Conservation (phyloP, 2,329 filamentous ascomycete species). For the Diplodia seriata region DNA sequence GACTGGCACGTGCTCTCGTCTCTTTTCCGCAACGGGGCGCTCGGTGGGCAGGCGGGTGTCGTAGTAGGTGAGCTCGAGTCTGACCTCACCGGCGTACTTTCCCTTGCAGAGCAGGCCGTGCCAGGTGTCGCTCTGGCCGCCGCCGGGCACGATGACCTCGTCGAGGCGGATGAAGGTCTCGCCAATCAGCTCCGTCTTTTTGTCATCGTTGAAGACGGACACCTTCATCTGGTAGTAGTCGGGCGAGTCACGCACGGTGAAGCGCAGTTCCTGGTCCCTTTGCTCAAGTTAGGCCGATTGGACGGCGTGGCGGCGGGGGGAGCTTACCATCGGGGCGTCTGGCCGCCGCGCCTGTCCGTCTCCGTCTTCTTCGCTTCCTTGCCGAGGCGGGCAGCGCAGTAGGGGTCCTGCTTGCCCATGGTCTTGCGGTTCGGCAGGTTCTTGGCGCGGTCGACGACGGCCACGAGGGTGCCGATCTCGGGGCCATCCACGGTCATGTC, state of each 20-base stretch:
- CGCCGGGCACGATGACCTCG: slow-evolving; percentile 80
- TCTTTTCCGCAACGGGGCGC: slow-evolving; percentile 52
- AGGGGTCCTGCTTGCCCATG: slow-evolving; percentile 98
- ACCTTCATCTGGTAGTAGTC: slow-evolving; percentile 97
- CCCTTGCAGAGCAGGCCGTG: slow-evolving; percentile 85
- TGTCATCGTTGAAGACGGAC: slow-evolving; percentile 97
- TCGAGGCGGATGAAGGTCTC: slow-evolving; percentile 89
- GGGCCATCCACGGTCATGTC: slow-evolving; percentile 94
- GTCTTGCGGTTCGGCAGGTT: slow-evolving; percentile 96
- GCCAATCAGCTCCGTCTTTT: slow-evolving; percentile 94
- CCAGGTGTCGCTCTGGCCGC: slow-evolving; percentile 94
- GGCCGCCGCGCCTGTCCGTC: slow-evolving; percentile 90
- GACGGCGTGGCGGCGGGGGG: not conserved
- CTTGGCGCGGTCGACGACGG: slow-evolving; percentile 92
- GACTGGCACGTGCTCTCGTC: slow-evolving; percentile 63
- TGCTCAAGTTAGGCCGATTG: slow-evolving; percentile 33
- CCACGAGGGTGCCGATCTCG: slow-evolving; percentile 87
- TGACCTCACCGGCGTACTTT: slow-evolving; percentile 94
- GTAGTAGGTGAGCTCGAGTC: slow-evolving; percentile 96
- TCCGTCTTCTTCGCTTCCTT: slow-evolving; percentile 98
- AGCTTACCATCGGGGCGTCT: slow-evolving; percentile 90
- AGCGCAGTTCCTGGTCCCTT: slow-evolving; percentile 97
- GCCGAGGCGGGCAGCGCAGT: slow-evolving; percentile 89
- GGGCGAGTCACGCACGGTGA: slow-evolving; percentile 92
- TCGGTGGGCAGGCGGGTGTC: slow-evolving; percentile 68